Evolutionary conservation across 257 asterid genomes (phyloP).

Genomic region (Solanum paucissectum): DNA sequence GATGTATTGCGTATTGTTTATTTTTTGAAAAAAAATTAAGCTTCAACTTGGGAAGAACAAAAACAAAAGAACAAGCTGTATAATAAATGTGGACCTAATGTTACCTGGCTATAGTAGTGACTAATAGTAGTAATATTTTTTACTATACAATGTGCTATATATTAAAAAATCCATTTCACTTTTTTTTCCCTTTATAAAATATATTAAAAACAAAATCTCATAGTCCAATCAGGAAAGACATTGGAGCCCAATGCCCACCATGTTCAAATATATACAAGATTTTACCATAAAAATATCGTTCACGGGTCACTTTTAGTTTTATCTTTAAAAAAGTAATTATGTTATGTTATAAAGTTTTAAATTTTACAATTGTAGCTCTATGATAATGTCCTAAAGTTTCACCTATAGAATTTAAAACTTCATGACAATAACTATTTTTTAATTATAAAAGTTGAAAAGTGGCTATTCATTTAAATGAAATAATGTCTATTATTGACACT

Average conservation of each 20-base stretch:
- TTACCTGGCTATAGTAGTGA: background rate
- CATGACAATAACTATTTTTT: background rate
- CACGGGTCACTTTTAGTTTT: background rate
- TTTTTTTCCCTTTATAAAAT: background rate
- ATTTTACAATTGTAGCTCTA: background rate
- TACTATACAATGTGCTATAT: background rate
- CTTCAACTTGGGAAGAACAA: background rate
- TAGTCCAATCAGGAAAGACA: background rate
- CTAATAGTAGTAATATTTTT: background rate
- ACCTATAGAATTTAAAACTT: background rate
- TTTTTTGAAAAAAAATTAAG: background rate
- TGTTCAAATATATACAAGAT: background rate
- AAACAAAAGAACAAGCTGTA: background rate
- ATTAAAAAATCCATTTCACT: background rate
- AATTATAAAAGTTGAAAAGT: background rate
- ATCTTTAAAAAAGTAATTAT: too few relatives aligned
- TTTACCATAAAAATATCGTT: background rate
- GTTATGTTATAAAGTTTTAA: background rate
- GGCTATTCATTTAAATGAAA: background rate
- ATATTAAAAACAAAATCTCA: background rate
- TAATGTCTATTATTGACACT: background rate
- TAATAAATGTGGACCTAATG: background rate
- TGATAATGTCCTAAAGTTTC: background rate
- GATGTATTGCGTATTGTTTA: rapidly evolving
- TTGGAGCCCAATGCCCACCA: background rate